Conservation (phyloP, 768 basidiomycete species). For the Lactarius vividus region DNA sequence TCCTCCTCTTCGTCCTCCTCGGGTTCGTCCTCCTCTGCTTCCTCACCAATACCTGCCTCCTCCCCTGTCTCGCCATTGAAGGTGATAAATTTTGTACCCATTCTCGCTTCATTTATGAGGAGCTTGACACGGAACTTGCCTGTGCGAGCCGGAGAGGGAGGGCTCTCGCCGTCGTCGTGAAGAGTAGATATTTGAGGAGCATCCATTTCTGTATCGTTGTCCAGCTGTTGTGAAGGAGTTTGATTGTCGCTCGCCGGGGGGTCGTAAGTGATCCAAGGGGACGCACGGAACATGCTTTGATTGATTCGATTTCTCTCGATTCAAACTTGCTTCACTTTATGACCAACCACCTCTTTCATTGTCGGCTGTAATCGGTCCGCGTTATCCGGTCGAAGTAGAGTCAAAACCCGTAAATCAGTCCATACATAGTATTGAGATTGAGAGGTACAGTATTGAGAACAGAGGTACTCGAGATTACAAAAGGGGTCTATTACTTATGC, state of each 20-base stretch:
- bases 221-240: conserved; percentile 29
- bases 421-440: no score
- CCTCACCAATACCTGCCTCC: conserved; percentile 23
- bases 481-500: not conserved
- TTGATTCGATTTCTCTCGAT: conserved; percentile 20
- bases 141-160: conserved; percentile 42
- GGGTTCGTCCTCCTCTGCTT: conserved; percentile 51
- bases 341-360: not conserved
- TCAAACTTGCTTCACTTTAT: not conserved
- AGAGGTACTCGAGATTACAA: no score
- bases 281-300: conserved; percentile 52
- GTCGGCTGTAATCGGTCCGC: not conserved
- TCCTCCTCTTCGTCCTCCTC: conserved; percentile 74
- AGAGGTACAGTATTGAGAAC: no score
- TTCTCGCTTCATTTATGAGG: conserved; percentile 45
- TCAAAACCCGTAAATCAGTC: no score
- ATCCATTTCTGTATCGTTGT: conserved; percentile 62
- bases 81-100: conserved; percentile 37
- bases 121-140: conserved; percentile 51
- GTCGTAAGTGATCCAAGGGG: conserved; percentile 58
- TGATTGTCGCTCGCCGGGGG: conserved; percentile 18
- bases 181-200: conserved; percentile 82
- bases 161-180: conserved; percentile 67
- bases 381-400: not conserved
- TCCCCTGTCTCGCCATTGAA: conserved; percentile 31